phyloP scores from a whole-genome alignment of 2,329 filamentous ascomycete species.

The Emmonsia crescens region DNA sequence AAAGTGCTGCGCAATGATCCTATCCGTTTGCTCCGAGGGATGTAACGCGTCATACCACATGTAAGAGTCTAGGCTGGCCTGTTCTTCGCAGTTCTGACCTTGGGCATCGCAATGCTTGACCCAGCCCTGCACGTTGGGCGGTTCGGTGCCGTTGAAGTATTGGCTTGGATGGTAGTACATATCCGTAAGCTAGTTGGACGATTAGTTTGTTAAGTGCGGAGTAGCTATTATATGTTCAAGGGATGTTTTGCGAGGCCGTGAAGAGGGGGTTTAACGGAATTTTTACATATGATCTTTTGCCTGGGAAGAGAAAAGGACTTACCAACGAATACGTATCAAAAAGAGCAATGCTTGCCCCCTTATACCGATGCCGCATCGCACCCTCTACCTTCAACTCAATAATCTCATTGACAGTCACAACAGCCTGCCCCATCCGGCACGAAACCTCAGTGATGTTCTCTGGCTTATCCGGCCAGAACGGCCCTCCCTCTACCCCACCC shows the following conservation, averaged over 20 bases:
- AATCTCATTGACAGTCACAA: constrained; percentile 41
- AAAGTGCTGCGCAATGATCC: constrained; percentile 48
- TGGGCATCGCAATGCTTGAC: constrained; percentile 44
- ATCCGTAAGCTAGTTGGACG: constrained; percentile 43
- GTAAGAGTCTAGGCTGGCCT: constrained; percentile 46
- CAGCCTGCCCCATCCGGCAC: constrained; percentile 43
- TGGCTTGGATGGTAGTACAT: constrained; percentile 49
- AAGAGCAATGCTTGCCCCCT: constrained; percentile 50
- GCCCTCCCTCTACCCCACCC: constrained; percentile 33
- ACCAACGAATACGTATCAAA: constrained; percentile 56
- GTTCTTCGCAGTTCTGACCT: constrained; percentile 32
- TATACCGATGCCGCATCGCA: constrained; percentile 33
- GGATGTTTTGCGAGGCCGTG: too few species aligned
- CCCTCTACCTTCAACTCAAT: constrained; percentile 41
- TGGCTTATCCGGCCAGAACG: constrained; percentile 40
- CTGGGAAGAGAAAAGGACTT: constrained; percentile 13
- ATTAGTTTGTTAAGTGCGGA: not conserved
- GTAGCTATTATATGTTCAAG: not conserved
- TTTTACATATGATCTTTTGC: not conserved
- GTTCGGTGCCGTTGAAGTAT: constrained; percentile 53
- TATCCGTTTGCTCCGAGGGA: constrained; percentile 53
- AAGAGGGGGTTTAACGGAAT: not conserved
- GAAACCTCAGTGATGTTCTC: constrained; percentile 41
- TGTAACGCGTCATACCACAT: constrained; percentile 68
- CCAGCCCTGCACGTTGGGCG: constrained; percentile 51